phyloP scores from a whole-genome alignment of 2,329 filamentous ascomycete species.

The Pseudofabraea citricarpa region DNA sequence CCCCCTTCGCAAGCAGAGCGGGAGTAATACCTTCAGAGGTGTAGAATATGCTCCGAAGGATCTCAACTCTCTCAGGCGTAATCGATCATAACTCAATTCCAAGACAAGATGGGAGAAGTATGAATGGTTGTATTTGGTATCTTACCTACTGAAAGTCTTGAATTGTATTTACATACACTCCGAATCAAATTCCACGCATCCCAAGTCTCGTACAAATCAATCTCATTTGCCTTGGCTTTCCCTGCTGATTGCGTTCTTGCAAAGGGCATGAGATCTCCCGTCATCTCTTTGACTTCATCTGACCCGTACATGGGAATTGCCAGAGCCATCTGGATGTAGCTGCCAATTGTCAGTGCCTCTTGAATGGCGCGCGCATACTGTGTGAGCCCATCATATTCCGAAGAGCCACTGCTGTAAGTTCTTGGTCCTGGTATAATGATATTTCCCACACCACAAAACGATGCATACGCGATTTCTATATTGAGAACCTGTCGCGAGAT shows the following conservation, averaged over 20 bases:
- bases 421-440: constrained; percentile 77
- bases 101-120: constrained; percentile 11
- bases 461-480: constrained; percentile 88
- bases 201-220: constrained; percentile 78
- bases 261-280: constrained; percentile 25
- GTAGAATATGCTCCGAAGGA: constrained; percentile 19
- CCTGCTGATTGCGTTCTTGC: constrained; percentile 27
- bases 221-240: constrained; percentile 36
- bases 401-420: constrained; percentile 47
- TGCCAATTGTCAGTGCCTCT: constrained; percentile 70
- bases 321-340: constrained; percentile 74
- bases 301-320: constrained; percentile 81
- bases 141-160: constrained; percentile 80
- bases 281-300: constrained; percentile 41
- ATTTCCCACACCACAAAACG: constrained; percentile 86
- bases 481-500: constrained; percentile 87
- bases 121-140: constrained; percentile 22
- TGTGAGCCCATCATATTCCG: constrained; percentile 47
- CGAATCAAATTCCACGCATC: constrained; percentile 91
- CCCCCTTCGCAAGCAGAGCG: constrained; percentile 5
- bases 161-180: constrained; percentile 78
- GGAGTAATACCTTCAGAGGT: constrained; percentile 24
- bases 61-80: constrained; percentile 14
- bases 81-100: constrained; percentile 6
- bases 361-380: constrained; percentile 83